Evolutionary conservation across 495 filamentous ascomycete genomes (phyloP).

Genomic region (Echria macrotheca): DNA sequence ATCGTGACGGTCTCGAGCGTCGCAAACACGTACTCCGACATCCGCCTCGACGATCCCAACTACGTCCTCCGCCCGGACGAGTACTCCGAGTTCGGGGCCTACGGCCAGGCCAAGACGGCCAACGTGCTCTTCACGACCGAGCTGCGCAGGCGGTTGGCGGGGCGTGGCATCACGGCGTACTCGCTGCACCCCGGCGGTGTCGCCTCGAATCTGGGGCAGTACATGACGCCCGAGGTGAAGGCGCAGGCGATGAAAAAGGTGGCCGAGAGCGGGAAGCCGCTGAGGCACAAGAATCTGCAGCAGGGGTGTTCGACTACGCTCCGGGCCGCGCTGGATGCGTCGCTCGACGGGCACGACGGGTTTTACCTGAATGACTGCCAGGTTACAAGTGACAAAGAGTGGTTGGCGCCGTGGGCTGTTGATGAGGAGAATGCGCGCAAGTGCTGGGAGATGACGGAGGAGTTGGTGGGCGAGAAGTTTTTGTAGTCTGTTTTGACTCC

Average conservation of each 20-base stretch:
- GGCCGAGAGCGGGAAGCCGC: slow-evolving; percentile 28
- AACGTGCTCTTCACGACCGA: slow-evolving; percentile 46
- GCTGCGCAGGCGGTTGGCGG: slow-evolving; percentile 35
- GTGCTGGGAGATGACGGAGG: slow-evolving; percentile 35
- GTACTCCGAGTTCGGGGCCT: slow-evolving; percentile 45
- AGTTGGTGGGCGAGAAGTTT: slow-evolving; percentile 31
- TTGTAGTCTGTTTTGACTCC: too few relatives aligned
- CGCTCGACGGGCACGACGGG: slow-evolving; percentile 32
- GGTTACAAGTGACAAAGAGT: too few relatives aligned
- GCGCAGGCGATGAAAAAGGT: slow-evolving; percentile 15
- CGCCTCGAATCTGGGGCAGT: slow-evolving; percentile 25
- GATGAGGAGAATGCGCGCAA: slow-evolving; percentile 37
- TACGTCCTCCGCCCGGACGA: slow-evolving; percentile 40
- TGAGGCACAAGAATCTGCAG: slow-evolving; percentile 37
- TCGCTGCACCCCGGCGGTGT: slow-evolving; percentile 44
- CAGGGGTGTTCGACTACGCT: slow-evolving; percentile 49
- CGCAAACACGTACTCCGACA: neutral
- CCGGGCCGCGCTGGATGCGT: slow-evolving; percentile 48
- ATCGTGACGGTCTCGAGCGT: slow-evolving; percentile 36
- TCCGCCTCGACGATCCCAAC: too few relatives aligned
- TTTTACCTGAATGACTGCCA: slow-evolving; percentile 36
- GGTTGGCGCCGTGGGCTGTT: slow-evolving; percentile 34
- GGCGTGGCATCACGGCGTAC: slow-evolving; percentile 26
- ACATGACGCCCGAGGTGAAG: slow-evolving; percentile 10
- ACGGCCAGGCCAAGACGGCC: slow-evolving; percentile 49